These are phyloP conservation scores for Diaporthe capsici DNA, from an alignment of 2,329 filamentous ascomycete genomes.

Conservation along the genomic window DNA sequence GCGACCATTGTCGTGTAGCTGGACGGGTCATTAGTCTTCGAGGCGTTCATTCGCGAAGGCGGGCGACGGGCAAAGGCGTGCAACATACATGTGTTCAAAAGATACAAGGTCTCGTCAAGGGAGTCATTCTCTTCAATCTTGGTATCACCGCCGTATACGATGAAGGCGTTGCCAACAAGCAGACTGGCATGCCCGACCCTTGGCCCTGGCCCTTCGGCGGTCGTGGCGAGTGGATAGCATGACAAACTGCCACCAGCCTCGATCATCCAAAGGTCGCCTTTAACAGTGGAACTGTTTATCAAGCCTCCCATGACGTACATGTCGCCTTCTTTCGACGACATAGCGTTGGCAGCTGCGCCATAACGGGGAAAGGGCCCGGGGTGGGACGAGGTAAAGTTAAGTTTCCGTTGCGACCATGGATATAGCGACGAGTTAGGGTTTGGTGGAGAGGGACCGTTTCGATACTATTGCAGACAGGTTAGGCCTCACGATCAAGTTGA, in stretches of 20 bases:
- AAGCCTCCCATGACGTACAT: constrained; percentile 98
- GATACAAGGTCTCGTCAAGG: constrained; percentile 94
- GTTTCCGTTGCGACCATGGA: constrained; percentile 92
- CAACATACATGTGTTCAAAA: constrained; percentile 94
- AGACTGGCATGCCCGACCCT: constrained; percentile 95
- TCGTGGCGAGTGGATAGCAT: constrained; percentile 92
- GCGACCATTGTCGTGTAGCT: constrained; percentile 99
- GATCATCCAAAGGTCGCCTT: constrained; percentile 98
- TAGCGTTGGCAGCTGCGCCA: constrained; percentile 93
- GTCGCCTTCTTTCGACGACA: constrained; percentile 95
- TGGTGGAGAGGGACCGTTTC: constrained; percentile 64
- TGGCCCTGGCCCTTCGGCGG: constrained; percentile 93
- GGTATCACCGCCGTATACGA: constrained; percentile 98
- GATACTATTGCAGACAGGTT: constrained; percentile 58
- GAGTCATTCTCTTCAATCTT: constrained; percentile 95
- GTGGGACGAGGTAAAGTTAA: constrained; percentile 87
- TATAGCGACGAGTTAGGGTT: constrained; percentile 86
- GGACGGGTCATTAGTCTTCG: constrained; percentile 44
- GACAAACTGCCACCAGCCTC: constrained; percentile 90
- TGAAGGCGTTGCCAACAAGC: constrained; percentile 97
- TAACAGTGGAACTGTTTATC: constrained; percentile 94
- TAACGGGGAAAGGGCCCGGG: constrained; percentile 95
- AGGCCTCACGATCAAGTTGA: constrained; percentile 20
- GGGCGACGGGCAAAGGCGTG: background rate
- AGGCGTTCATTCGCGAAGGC: background rate